Percentiles rank a stretch among this genome's conserved stretches.
These are phyloP conservation scores for Aegilops sharonensis DNA, from an alignment of 176 grass and related monocot species.

Conservation along the genomic window DNA sequence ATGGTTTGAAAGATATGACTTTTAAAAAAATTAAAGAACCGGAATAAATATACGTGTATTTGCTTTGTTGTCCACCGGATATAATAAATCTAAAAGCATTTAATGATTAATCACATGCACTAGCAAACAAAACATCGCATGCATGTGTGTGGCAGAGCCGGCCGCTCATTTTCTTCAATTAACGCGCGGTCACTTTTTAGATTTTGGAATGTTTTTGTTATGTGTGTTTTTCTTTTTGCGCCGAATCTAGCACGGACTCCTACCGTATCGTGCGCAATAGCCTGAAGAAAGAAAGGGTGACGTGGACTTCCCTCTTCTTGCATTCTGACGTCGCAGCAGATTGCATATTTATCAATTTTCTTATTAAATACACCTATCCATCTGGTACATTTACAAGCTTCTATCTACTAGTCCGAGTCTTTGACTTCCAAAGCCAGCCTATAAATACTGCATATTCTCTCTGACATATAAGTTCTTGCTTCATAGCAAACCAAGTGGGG, in stretches of 20 bases:
- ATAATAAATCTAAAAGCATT: too few relatives aligned
- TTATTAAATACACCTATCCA: neutral
- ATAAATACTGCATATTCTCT: neutral
- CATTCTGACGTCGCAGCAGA: neutral
- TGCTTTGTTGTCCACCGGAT: too few relatives aligned
- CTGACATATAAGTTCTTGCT: neutral
- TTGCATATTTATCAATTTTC: neutral
- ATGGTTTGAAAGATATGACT: too few relatives aligned
- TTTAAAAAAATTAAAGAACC: too few relatives aligned
- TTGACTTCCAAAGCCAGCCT: neutral
- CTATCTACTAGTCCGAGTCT: neutral
- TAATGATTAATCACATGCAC: too few relatives aligned
- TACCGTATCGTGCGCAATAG: neutral
- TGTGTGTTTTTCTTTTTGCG: neutral
- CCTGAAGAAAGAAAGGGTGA: neutral
- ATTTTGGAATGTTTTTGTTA: too few relatives aligned
- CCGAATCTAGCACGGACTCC: neutral
- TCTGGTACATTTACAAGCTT: neutral
- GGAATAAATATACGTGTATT: too few relatives aligned
- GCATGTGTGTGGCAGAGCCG: too few relatives aligned
- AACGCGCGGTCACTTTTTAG: too few relatives aligned
- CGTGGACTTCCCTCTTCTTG: neutral
- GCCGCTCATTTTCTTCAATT: too few relatives aligned
- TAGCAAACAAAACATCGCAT: too few relatives aligned
- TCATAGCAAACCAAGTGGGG: neutral